Evolutionary conservation across 495 filamentous ascomycete species (phyloP), one percentile per base, ranked within the genome.

Genomic region (Daldinia caldariorum): DNA sequence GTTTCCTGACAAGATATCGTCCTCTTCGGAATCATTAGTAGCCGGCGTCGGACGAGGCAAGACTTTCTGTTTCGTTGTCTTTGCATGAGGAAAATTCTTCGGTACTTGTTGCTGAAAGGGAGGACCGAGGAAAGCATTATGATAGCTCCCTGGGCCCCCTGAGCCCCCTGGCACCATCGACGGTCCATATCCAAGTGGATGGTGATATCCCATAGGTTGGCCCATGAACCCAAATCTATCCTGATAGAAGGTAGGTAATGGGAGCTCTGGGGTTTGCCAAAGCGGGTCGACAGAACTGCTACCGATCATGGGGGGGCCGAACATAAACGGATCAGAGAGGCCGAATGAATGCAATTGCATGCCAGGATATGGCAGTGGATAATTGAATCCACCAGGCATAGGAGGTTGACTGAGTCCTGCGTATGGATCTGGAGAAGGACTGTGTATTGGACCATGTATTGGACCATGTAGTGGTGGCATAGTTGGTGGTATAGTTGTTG

Each of bases 241-340:
- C 26, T 55, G 67, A 56, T 70, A 57, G 35, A 50, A 57, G 35
- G 45, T n/a, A 26, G 61, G 43, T 0, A 60, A 13, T 14, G 72
- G 65, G 9, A 77, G 57, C 0, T 77, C 73, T 1, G 75, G 75
- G 38, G 68, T 51, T 60, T 72, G 65, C 75, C 75, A 77, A 32
- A 66, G 59, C 18, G 75, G 73, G 34, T 77, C 75, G 29, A 69
- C 47, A 37, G 63, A 41, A 5, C 29, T 13, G 18, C 67, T 65
- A 16, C 18, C 38, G 22, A 71, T 65, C 43, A 70, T 50, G 6
- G 61, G 41, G 8, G 29, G 39, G 2, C 63, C 67, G n/a, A 72
- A 67, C 26, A 67, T 57, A 31, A 60, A 67, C 10, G 59, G 70
- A 10, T 67, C 55, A 9, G 57, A n/a, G 31, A 41, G 18, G 5